Evolutionary conservation across 306 rosid genomes (phyloP).

Genomic region (Glycine soja): DNA sequence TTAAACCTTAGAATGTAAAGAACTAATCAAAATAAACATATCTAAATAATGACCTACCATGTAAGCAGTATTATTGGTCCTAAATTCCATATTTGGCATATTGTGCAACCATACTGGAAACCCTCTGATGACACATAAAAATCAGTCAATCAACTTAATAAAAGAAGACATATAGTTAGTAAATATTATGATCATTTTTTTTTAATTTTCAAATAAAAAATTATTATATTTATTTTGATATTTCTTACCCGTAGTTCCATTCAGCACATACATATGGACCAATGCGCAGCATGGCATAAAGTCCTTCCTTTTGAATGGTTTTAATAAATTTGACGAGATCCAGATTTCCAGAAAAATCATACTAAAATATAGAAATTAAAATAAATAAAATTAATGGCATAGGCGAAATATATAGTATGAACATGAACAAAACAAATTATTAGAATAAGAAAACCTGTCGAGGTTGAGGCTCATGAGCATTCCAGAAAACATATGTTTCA

Average conservation of each 20-base stretch:
- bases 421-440: too few relatives aligned
- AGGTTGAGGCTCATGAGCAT: neutral
- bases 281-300: neutral
- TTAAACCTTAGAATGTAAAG: neutral
- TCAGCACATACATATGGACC: neutral
- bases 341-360: neutral
- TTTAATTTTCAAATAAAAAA: too few relatives aligned
- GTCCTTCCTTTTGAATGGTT: neutral
- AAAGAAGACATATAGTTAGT: neutral
- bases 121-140: constrained; percentile 42
- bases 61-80: constrained; percentile 47
- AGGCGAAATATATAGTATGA: too few relatives aligned
- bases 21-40: neutral
- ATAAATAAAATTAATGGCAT: too few relatives aligned
- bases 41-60: constrained; percentile 29
- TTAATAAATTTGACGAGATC: neutral
- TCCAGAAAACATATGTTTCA: neutral
- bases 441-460: neutral
- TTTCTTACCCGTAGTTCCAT: neutral
- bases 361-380: neutral
- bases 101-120: constrained; percentile 62
- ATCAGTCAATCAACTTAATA: too few relatives aligned
- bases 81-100: constrained; percentile 47
- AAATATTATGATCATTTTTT: neutral
- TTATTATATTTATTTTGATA: too few relatives aligned